Evolutionary conservation across 441 rosid species (phyloP).

Genomic region (Raphanus hybrid): DNA sequence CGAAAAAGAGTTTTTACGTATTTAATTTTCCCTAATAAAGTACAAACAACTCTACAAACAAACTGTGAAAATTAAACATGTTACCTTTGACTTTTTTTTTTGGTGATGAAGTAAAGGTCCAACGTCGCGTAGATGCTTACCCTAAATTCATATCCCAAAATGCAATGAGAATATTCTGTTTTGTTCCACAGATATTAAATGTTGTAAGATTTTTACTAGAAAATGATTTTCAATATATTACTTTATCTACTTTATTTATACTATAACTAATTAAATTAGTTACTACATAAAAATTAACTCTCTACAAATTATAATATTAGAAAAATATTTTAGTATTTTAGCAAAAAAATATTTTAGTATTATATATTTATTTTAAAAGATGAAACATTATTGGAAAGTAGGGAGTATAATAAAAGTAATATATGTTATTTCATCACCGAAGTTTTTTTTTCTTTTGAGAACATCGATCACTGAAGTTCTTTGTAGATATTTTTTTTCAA

Average conservation of each 20-base stretch:
- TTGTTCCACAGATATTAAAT: slow-evolving; percentile 1
- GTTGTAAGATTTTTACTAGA: neutral
- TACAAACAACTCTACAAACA: neutral
- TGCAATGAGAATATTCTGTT: neutral
- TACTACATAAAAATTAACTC: no score
- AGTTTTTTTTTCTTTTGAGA: no score
- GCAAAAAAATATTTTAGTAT: no score
- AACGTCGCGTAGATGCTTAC: slow-evolving; percentile 1
- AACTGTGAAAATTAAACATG: slow-evolving; percentile 11
- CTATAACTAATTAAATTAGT: neutral
- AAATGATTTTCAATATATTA: neutral
- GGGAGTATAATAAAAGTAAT: neutral
- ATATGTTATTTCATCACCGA: neutral
- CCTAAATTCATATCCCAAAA: neutral
- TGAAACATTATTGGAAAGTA: no score
- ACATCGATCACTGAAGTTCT: no score
- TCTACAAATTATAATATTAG: no score
- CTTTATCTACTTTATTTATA: neutral
- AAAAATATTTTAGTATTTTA: no score
- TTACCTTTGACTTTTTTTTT: slow-evolving; percentile 23
- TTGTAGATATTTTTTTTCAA: neutral
- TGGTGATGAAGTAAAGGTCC: slow-evolving; percentile 29
- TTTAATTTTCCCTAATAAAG: neutral
- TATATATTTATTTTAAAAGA: no score
- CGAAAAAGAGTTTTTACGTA: slow-evolving; percentile 2